phyloP scores from a whole-genome alignment of 1,284 basidiomycete genomes.

The Ganoderma leucocontextum region DNA sequence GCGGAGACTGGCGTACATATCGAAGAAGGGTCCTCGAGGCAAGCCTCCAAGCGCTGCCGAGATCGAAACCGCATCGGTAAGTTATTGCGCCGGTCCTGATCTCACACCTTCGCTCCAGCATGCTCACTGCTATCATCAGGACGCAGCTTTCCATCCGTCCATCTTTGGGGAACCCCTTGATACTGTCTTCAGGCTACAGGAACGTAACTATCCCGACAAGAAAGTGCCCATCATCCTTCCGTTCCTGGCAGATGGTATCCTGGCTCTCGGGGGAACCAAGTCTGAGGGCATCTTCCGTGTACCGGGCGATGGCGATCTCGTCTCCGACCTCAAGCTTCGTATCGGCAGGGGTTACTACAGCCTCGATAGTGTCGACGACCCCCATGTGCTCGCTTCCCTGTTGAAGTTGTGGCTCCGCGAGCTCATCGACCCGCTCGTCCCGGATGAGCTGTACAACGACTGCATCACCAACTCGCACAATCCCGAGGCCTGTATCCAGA shows the following conservation, averaged over 20 bases:
- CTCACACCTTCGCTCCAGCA: conserved; percentile 4
- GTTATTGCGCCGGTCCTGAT: conserved; percentile 37
- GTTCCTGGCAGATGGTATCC: conserved; percentile 90
- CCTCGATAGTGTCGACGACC: conserved; percentile 86
- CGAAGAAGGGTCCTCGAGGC: conserved; percentile 84
- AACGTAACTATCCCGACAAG: conserved; percentile 82
- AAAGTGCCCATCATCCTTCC: conserved; percentile 91
- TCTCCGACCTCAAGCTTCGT: conserved; percentile 85
- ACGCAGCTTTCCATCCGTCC: conserved; percentile 92
- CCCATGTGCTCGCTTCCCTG: conserved; percentile 86
- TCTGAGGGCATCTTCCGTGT: conserved; percentile 92
- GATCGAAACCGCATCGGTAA: conserved; percentile 87
- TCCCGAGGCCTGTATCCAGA: conserved; percentile 72
- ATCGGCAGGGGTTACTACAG: conserved; percentile 93
- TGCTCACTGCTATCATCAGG: conserved; percentile 50
- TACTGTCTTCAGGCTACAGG: conserved; percentile 83
- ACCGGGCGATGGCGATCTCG: conserved; percentile 86
- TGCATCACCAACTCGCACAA: conserved; percentile 77
- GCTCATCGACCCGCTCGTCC: conserved; percentile 87
- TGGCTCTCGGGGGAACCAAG: conserved; percentile 85
- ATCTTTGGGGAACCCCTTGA: conserved; percentile 92
- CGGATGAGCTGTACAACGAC: conserved; percentile 88
- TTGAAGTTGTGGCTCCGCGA: conserved; percentile 94
- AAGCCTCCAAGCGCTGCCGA: conserved; percentile 83
- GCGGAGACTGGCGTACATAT: conserved; percentile 72